Evolutionary conservation across 1,284 basidiomycete species (phyloP), one percentile per base, ranked within the genome.

Genomic region (Thelephora terrestris): DNA sequence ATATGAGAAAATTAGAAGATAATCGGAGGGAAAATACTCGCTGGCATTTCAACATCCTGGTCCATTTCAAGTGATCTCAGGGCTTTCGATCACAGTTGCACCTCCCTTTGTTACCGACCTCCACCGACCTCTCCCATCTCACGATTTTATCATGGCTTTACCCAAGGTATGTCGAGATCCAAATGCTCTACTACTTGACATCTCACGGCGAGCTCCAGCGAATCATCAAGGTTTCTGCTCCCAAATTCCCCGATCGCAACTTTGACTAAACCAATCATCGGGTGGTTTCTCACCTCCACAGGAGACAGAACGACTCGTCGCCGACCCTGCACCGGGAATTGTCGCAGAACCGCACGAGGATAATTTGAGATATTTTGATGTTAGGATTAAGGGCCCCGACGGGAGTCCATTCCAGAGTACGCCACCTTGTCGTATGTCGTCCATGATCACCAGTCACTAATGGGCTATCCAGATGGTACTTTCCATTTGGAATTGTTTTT

Each of bases 281-380:
- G n/a, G 6, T 12, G 6, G 12, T 27, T 36, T 38, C 25, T 40
- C 24, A 32, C 42, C 25, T 37, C 18, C 14, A 18, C 58, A 98
- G 95, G 95, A 99, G 76, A 99, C 95, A 38, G 94, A 98, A 66
- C 80, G 96, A 45, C 84, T 99, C 29, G 83, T 95, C 47, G 84
- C 91, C 40, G 95, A 99, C 69, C 92, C 95, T 34, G 92, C 93
- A 3, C 95, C 95, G 23, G 95, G 95, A 45, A 99, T 99, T 57
- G 80, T 87, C 23, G 96, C 95, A 17, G 70, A 76, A 9, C 93
- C 95, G 5, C 95, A 99, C 61, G 94, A 99, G 14, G 95, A 99
- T 64, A 99, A 99, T 69, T 71, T 99, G 52, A 78, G 95, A 47
- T 98, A 99, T 73, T 99, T 99, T 71, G 93, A 99, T 71, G 95